These are phyloP conservation scores for Cystobasidium slooffiae DNA, from an alignment of 1,284 basidiomycete species.

Conservation along the genomic window DNA sequence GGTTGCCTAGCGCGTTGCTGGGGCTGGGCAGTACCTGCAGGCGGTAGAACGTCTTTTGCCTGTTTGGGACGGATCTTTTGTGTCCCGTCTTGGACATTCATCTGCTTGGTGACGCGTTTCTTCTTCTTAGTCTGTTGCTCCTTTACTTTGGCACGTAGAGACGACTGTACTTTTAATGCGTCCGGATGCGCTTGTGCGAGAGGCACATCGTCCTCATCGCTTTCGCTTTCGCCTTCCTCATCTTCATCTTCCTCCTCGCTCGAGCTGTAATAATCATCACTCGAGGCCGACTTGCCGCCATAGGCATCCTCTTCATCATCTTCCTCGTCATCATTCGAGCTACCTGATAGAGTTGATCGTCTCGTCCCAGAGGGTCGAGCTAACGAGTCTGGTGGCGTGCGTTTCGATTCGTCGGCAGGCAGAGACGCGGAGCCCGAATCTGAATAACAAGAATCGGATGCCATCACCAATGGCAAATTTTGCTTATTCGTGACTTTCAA, in stretches of 20 bases:
- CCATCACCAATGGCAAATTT: background rate
- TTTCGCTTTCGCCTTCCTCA: conserved; percentile 1
- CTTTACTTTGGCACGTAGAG: conserved; percentile 22
- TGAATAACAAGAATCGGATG: conserved; percentile 2
- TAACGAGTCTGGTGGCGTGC: background rate
- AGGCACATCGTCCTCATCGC: conserved; percentile 39
- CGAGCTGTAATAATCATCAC: conserved; percentile 26
- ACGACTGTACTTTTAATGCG: conserved; percentile 26
- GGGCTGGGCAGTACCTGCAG: background rate
- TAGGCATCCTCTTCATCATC: conserved; percentile 35
- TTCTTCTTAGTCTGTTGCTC: conserved; percentile 14
- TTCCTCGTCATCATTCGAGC: conserved; percentile 29
- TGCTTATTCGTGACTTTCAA: background rate
- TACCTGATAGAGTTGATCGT: conserved; percentile 3
- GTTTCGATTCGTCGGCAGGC: background rate
- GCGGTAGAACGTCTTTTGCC: background rate
- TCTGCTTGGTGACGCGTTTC: background rate
- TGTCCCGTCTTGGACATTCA: background rate
- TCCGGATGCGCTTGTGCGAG: conserved; percentile 32
- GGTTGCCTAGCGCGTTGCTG: background rate
- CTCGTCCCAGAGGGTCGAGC: background rate
- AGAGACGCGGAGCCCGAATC: conserved; percentile 5
- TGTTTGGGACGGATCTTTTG: background rate
- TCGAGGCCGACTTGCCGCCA: conserved; percentile 1
- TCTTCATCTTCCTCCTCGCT: conserved; percentile 11